phyloP scores from a whole-genome alignment of 345 rosid genomes.

The Atalantia buxifolia region DNA sequence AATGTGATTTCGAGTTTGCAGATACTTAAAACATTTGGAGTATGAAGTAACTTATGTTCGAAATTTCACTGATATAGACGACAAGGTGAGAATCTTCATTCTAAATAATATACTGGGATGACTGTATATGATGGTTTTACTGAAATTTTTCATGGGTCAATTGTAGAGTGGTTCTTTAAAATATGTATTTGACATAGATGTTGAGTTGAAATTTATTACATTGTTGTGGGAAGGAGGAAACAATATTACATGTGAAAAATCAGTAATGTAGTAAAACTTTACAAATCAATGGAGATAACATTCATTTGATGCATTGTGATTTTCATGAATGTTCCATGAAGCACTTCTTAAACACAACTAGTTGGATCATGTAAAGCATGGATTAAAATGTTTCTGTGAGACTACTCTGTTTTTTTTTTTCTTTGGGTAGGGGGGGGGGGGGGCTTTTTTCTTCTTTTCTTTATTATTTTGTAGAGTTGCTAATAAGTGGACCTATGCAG shows the following conservation, averaged over 20 bases:
- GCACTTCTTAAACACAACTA: too few species aligned
- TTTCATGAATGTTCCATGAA: too few species aligned
- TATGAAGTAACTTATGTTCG: slow-evolving; percentile 75
- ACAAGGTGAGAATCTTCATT: slow-evolving; percentile 49
- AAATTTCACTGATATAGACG: slow-evolving; percentile 91
- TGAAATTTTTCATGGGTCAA: not conserved
- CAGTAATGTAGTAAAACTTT: not conserved
- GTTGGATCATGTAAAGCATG: too few species aligned
- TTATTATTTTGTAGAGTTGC: too few species aligned
- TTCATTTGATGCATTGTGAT: not conserved
- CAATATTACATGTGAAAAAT: not conserved
- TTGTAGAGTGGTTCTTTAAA: not conserved
- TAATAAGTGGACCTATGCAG: too few species aligned
- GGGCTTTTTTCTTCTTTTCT: too few species aligned
- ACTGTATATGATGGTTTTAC: not conserved
- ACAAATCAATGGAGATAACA: not conserved
- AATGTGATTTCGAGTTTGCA: slow-evolving; percentile 24
- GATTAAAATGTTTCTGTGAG: too few species aligned
- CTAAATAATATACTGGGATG: not conserved
- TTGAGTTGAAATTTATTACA: not conserved
- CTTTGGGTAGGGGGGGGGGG: too few species aligned
- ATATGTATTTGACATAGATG: not conserved
- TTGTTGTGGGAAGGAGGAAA: not conserved
- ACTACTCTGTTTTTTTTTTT: too few species aligned
- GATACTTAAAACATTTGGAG: slow-evolving; percentile 63